Conservation (phyloP, 495 filamentous ascomycete species). For the Xylaria venustula region DNA sequence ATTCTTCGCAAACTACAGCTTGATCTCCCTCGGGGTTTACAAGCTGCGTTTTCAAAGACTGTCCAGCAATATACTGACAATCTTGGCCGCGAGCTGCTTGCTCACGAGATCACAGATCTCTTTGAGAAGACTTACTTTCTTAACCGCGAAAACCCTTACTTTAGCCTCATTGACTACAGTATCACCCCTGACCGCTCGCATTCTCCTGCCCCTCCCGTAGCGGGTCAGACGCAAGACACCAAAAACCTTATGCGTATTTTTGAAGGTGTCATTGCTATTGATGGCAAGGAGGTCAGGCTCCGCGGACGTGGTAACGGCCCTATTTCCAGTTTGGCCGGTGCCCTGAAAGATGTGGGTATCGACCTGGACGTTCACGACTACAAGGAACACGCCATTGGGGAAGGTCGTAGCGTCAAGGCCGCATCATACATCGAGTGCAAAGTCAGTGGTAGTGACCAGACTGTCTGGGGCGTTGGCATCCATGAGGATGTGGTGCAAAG, state of each 20-base stretch:
- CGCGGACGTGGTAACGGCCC: constrained; percentile 84
- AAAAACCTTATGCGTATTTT: constrained; percentile 80
- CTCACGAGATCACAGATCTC: constrained; percentile 78
- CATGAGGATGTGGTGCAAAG: constrained; percentile 74
- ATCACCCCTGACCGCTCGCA: constrained; percentile 81
- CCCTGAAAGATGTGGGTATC: constrained; percentile 76
- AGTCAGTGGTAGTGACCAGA: constrained; percentile 62
- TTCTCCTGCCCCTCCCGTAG: constrained; percentile 68
- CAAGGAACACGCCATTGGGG: constrained; percentile 89
- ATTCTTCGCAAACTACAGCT: constrained; percentile 85
- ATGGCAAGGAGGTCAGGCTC: constrained; percentile 74
- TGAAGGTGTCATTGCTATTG: constrained; percentile 81
- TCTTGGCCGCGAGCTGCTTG: constrained; percentile 76
- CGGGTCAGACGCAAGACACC: constrained; percentile 68
- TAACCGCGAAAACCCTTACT: constrained; percentile 74
- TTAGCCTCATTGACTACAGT: constrained; percentile 87
- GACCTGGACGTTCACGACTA: constrained; percentile 92
- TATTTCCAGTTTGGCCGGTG: constrained; percentile 83
- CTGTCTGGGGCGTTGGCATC: constrained; percentile 94
- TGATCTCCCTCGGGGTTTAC: constrained; percentile 88
- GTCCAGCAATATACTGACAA: constrained; percentile 77
- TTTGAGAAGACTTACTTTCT: constrained; percentile 88
- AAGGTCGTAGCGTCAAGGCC: constrained; percentile 76
- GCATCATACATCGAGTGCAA: constrained; percentile 93
- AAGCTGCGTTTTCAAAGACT: constrained; percentile 85